Conservation (phyloP, 495 filamentous ascomycete species). For the Xylaria curta region DNA sequence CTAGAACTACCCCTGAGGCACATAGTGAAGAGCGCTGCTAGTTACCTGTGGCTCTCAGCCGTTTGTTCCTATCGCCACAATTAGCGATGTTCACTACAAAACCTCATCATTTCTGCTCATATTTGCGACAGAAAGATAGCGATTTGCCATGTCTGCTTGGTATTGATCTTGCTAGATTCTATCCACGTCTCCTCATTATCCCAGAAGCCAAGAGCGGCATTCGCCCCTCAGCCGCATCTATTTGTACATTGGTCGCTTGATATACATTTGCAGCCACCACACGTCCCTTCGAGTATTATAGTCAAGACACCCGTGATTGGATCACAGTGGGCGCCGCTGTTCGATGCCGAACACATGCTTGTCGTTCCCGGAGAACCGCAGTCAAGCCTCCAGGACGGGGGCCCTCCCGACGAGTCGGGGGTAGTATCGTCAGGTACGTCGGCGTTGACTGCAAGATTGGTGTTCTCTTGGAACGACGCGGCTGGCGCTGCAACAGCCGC, state of each 20-base stretch:
- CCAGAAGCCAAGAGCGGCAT: not conserved
- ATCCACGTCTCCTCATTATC: not conserved
- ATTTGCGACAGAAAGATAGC: not conserved
- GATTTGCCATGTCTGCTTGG: not conserved
- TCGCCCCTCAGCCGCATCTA: constrained; percentile 27
- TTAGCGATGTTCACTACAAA: not conserved
- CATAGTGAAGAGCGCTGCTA: not conserved
- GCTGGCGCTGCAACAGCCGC: constrained; percentile 12
- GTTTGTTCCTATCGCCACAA: not conserved
- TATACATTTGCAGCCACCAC: constrained; percentile 31
- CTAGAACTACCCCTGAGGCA: constrained; percentile 13
- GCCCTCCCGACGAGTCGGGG: constrained; percentile 3
- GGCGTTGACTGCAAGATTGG: constrained; percentile 3
- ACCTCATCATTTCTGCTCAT: not conserved
- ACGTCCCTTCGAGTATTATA: constrained; percentile 36
- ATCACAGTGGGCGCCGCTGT: constrained; percentile 39
- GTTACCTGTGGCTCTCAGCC: not conserved
- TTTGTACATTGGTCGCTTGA: constrained; percentile 30
- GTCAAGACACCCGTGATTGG: constrained; percentile 35
- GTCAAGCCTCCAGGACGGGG: constrained; percentile 35
- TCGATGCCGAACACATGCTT: constrained; percentile 33
- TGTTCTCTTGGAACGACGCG: not conserved
- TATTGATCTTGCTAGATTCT: not conserved
- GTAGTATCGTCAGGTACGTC: not conserved
- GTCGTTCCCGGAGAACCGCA: constrained; percentile 37